These are phyloP conservation scores for Halophytophthora polymorphica DNA, from an alignment of 352 stramenopile species.

Conservation along the genomic window DNA sequence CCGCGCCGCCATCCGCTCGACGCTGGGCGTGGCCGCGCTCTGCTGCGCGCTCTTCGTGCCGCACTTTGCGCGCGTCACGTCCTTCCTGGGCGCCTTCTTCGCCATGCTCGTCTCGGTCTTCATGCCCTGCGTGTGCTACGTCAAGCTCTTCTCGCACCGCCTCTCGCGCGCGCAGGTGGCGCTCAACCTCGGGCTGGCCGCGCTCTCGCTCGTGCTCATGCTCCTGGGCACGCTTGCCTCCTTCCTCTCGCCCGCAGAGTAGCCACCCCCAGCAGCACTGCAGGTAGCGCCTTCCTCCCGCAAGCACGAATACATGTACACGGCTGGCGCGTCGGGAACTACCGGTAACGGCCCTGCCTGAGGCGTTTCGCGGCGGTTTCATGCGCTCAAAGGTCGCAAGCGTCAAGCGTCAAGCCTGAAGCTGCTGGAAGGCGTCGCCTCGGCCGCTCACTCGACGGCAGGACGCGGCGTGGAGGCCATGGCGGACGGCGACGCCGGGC, in stretches of 20 bases:
- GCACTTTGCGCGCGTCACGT: conserved; percentile 81
- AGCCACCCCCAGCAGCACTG: too few species aligned
- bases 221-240: conserved; percentile 75
- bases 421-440: too few species aligned
- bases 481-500: conserved; percentile 6
- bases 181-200: conserved; percentile 54
- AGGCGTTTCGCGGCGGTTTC: too few species aligned
- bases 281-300: too few species aligned
- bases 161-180: conserved; percentile 46
- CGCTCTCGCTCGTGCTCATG: conserved; percentile 64
- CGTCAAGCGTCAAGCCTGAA: too few species aligned
- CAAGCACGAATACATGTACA: too few species aligned
- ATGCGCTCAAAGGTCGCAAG: too few species aligned
- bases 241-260: conserved; percentile 70
- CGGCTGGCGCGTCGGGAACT: too few species aligned
- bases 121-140: conserved; percentile 80
- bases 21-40: conserved; percentile 48
- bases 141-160: conserved; percentile 71
- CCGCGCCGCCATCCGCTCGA: conserved; percentile 61
- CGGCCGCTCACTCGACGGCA: neutral
- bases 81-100: conserved; percentile 84
- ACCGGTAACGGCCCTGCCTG: too few species aligned
- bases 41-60: conserved; percentile 73
- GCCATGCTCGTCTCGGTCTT: conserved; percentile 83
- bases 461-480: conserved; percentile 12